phyloP scores from a whole-genome alignment of 768 basidiomycete genomes.

The Postia placenta region DNA sequence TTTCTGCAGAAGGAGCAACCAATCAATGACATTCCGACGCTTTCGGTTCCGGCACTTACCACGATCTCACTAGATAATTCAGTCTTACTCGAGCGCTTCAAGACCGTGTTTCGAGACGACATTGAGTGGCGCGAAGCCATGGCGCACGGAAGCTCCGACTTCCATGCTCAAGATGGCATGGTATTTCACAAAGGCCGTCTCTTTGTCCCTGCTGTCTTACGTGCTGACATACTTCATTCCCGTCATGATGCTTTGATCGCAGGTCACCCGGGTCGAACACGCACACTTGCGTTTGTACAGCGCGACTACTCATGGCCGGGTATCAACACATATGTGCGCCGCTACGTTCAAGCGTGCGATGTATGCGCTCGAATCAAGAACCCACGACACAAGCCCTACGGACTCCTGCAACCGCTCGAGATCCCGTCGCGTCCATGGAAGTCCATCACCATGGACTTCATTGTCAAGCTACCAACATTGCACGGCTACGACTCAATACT shows the following conservation, averaged over 20 bases:
- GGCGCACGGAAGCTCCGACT: slow-evolving; percentile 9
- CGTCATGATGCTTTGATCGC: slow-evolving; percentile 31
- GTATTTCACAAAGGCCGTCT: slow-evolving; percentile 22
- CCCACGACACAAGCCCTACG: slow-evolving; percentile 20
- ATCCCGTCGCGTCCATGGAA: slow-evolving; percentile 14
- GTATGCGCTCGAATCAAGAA: slow-evolving; percentile 24
- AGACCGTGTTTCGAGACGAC: slow-evolving; percentile 9
- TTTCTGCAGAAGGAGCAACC: neutral
- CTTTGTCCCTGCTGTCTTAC: slow-evolving; percentile 28
- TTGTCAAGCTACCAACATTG: slow-evolving; percentile 14
- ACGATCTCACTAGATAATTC: slow-evolving; percentile 18
- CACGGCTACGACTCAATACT: slow-evolving; percentile 13
- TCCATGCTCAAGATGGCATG: slow-evolving; percentile 9
- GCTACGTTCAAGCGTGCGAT: slow-evolving; percentile 27
- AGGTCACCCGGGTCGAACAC: slow-evolving; percentile 35
- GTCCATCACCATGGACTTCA: slow-evolving; percentile 20
- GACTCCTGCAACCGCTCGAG: slow-evolving; percentile 28
- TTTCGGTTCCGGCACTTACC: slow-evolving; percentile 11
- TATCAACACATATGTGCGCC: slow-evolving; percentile 18
- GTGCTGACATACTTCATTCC: slow-evolving; percentile 22
- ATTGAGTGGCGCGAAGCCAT: slow-evolving; percentile 16
- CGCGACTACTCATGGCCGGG: slow-evolving; percentile 37
- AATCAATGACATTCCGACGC: neutral
- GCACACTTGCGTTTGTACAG: slow-evolving; percentile 26
- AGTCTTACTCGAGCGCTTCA: slow-evolving; percentile 14